phyloP scores from a whole-genome alignment of 306 rosid genomes.

The Potentilla sterilis region DNA sequence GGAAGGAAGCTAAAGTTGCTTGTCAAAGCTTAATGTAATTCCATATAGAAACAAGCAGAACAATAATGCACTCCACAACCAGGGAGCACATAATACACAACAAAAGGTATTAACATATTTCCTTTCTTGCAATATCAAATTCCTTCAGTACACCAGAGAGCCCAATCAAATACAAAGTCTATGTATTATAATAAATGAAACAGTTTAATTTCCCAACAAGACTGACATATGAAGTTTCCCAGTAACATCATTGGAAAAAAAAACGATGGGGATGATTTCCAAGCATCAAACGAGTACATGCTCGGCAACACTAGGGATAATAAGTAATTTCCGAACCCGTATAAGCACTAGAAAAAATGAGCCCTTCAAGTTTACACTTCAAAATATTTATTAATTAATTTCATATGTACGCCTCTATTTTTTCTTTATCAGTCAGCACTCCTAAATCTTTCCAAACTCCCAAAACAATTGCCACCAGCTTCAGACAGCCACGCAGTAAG shows the following conservation, averaged over 20 bases:
- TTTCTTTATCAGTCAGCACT: neutral
- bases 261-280: neutral
- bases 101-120: neutral
- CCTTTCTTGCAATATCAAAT: slow-evolving; percentile 7
- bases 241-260: too few relatives aligned
- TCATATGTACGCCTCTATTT: neutral
- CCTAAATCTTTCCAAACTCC: neutral
- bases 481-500: neutral
- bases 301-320: neutral
- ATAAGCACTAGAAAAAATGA: neutral
- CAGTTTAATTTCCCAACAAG: neutral
- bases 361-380: neutral
- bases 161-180: neutral
- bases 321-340: neutral
- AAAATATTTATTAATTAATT: neutral
- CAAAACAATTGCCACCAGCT: neutral
- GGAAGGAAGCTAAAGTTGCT: neutral
- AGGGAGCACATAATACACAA: neutral
- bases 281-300: neutral
- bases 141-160: neutral
- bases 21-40: neutral
- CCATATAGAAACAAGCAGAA: neutral
- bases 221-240: neutral
- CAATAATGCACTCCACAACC: neutral
- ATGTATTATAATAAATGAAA: neutral